phyloP scores from a whole-genome alignment of 2,329 filamentous ascomycete genomes.

The Colletotrichum tamarilloi region DNA sequence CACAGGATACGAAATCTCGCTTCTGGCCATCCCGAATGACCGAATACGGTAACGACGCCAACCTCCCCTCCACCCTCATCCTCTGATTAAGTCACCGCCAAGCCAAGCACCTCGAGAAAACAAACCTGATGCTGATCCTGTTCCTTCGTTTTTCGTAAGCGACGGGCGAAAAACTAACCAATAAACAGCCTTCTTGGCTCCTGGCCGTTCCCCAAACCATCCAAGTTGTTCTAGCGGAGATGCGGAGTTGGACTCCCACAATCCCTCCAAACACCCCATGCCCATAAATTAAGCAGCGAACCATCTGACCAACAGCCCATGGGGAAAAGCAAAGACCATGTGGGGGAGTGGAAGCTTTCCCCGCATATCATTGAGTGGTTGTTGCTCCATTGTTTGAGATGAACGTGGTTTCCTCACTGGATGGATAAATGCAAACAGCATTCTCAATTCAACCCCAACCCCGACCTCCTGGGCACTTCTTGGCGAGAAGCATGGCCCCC shows the following conservation, averaged over 20 bases:
- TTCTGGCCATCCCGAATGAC: constrained; percentile 21
- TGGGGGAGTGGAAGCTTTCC: constrained; percentile 1
- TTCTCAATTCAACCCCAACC: background rate
- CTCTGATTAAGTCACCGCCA: background rate
- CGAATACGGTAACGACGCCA: background rate
- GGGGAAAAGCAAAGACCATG: constrained; percentile 7
- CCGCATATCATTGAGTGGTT: constrained; percentile 10
- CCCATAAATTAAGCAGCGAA: constrained; percentile 26
- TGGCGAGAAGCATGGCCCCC: background rate
- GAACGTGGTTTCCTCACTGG: constrained; percentile 18
- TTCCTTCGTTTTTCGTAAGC: background rate
- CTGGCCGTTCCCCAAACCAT: background rate
- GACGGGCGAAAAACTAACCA: background rate
- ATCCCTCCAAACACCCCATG: background rate
- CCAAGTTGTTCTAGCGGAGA: background rate
- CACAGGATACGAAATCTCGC: constrained; percentile 10
- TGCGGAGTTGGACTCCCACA: constrained; percentile 20
- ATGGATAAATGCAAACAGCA: constrained; percentile 30
- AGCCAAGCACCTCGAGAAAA: constrained; percentile 11
- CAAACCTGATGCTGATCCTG: background rate
- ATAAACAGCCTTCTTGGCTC: background rate
- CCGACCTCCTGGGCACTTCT: background rate
- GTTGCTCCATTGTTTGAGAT: constrained; percentile 2
- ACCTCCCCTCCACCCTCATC: background rate
- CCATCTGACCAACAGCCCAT: constrained; percentile 20